Conservation (phyloP, 1,284 basidiomycete species). For the Cystobasidium pallidum region DNA sequence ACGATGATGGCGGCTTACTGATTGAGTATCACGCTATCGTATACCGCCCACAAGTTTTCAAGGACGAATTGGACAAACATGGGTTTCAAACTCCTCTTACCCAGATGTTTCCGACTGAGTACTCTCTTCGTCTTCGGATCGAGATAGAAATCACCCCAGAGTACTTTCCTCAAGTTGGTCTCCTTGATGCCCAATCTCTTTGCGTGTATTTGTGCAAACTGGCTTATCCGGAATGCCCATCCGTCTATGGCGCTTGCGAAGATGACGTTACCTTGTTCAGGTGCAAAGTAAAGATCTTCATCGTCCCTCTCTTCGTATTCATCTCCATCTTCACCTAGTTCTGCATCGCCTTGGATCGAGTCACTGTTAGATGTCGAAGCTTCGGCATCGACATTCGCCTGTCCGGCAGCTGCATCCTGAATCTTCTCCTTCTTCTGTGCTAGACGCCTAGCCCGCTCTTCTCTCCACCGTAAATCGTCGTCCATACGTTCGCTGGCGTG, state of each 20-base stretch:
- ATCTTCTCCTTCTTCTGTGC: conserved; percentile 68
- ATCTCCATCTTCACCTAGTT: conserved; percentile 57
- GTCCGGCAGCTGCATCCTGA: conserved; percentile 47
- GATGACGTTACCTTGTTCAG: conserved; percentile 92
- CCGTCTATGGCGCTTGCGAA: conserved; percentile 96
- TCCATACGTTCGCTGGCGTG: conserved; percentile 97
- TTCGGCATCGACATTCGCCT: conserved; percentile 41
- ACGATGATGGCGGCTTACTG: no score
- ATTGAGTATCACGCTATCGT: conserved; percentile 81
- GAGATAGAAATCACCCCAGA: conserved; percentile 98
- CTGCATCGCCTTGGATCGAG: conserved; percentile 57
- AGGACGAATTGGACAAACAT: conserved; percentile 97
- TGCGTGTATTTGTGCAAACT: conserved; percentile 91
- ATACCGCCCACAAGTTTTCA: conserved; percentile 97
- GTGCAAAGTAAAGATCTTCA: conserved; percentile 96
- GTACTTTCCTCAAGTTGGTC: conserved; percentile 76
- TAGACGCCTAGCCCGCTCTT: conserved; percentile 82
- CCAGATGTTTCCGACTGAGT: conserved; percentile 84
- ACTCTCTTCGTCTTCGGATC: conserved; percentile 96
- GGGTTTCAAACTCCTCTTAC: conserved; percentile 79
- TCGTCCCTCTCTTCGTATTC: conserved; percentile 90
- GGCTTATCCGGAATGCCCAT: conserved; percentile 94
- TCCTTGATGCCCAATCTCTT: conserved; percentile 91
- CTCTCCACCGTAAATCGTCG: conserved; percentile 90
- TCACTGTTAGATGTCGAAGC: conserved; percentile 59